Evolutionary conservation across 1,284 basidiomycete genomes (phyloP).

Genomic region (Chondrostereum purpureum): DNA sequence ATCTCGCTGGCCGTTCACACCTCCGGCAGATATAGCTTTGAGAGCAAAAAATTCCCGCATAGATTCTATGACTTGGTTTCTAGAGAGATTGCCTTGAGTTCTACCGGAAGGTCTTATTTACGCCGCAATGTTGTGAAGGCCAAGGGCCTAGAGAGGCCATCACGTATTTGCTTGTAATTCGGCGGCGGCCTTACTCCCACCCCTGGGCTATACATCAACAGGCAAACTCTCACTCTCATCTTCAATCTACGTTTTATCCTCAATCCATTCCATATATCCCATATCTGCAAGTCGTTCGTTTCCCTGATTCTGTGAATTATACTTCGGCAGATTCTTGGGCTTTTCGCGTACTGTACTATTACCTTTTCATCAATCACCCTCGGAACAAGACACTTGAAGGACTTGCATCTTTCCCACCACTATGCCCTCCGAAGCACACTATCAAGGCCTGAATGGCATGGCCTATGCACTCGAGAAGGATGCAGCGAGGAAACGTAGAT

Average conservation of each 20-base stretch:
- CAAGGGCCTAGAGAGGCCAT: no score
- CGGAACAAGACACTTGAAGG: neutral
- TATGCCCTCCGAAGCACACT: neutral
- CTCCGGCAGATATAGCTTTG: no score
- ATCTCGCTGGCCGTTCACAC: no score
- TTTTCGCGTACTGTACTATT: no score
- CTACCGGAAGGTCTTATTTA: no score
- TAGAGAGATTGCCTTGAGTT: no score
- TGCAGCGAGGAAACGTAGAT: slow-evolving; percentile 20
- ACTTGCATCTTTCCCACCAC: neutral
- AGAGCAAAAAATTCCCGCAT: no score
- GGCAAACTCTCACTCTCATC: neutral
- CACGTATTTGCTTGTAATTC: neutral
- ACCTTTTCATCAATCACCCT: no score
- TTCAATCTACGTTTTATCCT: neutral
- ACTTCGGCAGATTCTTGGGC: no score
- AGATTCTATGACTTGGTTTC: no score
- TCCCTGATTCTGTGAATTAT: neutral
- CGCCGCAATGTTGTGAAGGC: no score
- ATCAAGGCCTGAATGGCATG: slow-evolving; percentile 11
- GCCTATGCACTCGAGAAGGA: slow-evolving; percentile 21
- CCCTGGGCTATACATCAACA: neutral
- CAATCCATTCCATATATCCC: neutral
- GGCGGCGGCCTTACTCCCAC: neutral
- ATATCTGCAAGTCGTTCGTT: neutral